Base-by-base conservation (phyloP, 2,329 filamentous ascomycete species). In the Hypoxylon sp. region DNA sequence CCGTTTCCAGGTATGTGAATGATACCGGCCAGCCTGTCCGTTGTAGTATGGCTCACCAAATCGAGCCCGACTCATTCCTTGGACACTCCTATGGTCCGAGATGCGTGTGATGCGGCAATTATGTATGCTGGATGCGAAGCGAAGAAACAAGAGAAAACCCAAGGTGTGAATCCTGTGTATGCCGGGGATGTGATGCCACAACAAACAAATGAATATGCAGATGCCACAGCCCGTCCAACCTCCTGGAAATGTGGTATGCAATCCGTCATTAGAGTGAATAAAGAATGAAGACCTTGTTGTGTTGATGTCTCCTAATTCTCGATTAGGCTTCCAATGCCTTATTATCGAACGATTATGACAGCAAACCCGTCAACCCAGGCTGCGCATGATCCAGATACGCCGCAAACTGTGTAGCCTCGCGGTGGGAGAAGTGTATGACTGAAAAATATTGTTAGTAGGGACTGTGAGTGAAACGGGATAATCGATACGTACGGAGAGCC, bases 401-500 rank as follows among this genome's bases (percentile, higher is more conserved):
- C 96, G 67, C 92, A 94, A 76, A 98, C 91, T 71, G 86, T 93
- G 81, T 96, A 98, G 52, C 95, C 95, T 72, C 92, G 86, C 10
- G 96, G 96, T 56, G 95, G 93, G 73, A 98, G 92, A 67, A 99
- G 85, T 34, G 90, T 96, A 79, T 94, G 91, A 69, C 95, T 98
- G 73, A 1, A 14, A 23, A 6, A 60, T 17, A 17, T 14, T 17
- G 68, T 80, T 65, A 79, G 74, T 50, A 69, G 45, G 45, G 6
- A 10, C 7, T 14, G 5, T 17, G 17, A 19, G 38, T 17, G n/a
- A 60, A 53, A 49, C 7, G 3, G 32, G 9, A 41, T 14, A 25
- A 25, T 43, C 6, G n/a, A 30, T 48, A 89, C 93, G 80, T 88
- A 98, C 94, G 89, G 89, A 76, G 91, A 91, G 70, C 94, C 94